Evolutionary conservation across 2,329 filamentous ascomycete species (phyloP).

Genomic region (Monosporascus cannonballus): DNA sequence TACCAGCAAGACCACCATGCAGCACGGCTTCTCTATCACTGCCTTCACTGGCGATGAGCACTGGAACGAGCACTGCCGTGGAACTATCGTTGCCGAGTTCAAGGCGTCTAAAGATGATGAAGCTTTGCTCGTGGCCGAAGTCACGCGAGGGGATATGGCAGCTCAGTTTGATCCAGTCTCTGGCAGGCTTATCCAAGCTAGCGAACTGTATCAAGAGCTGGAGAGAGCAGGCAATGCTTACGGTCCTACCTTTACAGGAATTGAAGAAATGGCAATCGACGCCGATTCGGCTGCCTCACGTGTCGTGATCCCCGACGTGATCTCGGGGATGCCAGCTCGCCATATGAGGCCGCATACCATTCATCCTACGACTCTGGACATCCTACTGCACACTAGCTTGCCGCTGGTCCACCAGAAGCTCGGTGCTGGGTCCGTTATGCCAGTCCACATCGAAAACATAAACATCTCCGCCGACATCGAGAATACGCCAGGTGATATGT

Average conservation of each 20-base stretch:
- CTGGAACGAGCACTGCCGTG: conserved; percentile 15
- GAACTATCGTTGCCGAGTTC: conserved; percentile 10
- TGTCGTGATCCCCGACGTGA: conserved; percentile 8
- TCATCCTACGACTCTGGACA: conserved; percentile 29
- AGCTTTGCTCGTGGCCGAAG: neutral
- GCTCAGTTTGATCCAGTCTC: neutral
- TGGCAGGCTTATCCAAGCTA: conserved; percentile 1
- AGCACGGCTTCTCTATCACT: conserved; percentile 10
- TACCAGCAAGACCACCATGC: conserved; percentile 1
- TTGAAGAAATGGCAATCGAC: conserved; percentile 1
- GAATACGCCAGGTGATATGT: neutral
- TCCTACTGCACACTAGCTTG: conserved; percentile 14
- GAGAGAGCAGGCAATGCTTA: conserved; percentile 10
- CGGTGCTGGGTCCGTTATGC: neutral
- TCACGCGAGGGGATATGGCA: neutral
- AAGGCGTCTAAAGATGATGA: conserved; percentile 6
- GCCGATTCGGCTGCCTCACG: neutral
- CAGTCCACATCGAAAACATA: neutral
- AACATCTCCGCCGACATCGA: neutral
- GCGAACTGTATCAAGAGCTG: conserved; percentile 10
- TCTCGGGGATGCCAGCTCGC: conserved; percentile 21
- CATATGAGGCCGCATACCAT: conserved; percentile 24
- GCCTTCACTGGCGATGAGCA: conserved; percentile 5
- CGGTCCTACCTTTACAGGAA: conserved; percentile 9
- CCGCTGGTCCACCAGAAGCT: neutral